Conservation (phyloP, 2,329 filamentous ascomycete species). For the Alternaria atra region DNA sequence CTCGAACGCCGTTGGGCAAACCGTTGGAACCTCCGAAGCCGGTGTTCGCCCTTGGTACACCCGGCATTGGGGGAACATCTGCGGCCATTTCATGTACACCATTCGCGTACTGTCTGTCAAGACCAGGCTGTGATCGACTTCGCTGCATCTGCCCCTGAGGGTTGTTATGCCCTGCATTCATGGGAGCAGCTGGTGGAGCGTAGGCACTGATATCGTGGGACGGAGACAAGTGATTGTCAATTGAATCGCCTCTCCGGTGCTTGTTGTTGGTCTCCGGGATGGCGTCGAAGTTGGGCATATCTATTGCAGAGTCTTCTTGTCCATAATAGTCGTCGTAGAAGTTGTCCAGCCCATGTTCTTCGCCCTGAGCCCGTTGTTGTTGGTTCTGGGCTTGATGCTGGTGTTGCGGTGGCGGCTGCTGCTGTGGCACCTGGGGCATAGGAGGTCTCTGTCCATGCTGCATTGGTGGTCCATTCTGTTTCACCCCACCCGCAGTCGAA, state of each 20-base stretch:
- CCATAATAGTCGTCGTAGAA: constrained; percentile 61
- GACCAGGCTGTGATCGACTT: constrained; percentile 73
- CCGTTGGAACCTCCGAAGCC: constrained; percentile 34
- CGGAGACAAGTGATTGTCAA: constrained; percentile 48
- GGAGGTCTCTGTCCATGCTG: constrained; percentile 43
- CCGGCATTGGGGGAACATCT: constrained; percentile 61
- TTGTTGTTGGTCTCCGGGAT: constrained; percentile 52
- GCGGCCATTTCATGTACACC: constrained; percentile 75
- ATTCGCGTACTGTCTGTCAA: constrained; percentile 51
- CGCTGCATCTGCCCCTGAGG: constrained; percentile 58
- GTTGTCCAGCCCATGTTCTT: constrained; percentile 56
- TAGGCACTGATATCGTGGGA: constrained; percentile 19
- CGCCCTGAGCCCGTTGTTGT: constrained; percentile 31
- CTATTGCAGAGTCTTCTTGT: constrained; percentile 57
- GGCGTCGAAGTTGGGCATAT: constrained; percentile 72
- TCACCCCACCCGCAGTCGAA: constrained; percentile 45
- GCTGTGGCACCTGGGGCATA: constrained; percentile 35
- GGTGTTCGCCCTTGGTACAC: constrained; percentile 62
- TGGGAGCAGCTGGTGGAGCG: constrained; percentile 16
- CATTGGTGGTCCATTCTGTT: constrained; percentile 30
- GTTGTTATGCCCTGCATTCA: constrained; percentile 21
- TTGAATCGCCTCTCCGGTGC: constrained; percentile 49
- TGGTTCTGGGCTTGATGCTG: constrained; percentile 33
- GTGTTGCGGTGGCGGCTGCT: constrained; percentile 30
- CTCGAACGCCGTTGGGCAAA: constrained; percentile 39